A percentile compares a stretch with the other conserved stretches of the same genome.
phyloP scores from a whole-genome alignment of 495 filamentous ascomycete genomes.

The Clavariopsis aquatica region DNA sequence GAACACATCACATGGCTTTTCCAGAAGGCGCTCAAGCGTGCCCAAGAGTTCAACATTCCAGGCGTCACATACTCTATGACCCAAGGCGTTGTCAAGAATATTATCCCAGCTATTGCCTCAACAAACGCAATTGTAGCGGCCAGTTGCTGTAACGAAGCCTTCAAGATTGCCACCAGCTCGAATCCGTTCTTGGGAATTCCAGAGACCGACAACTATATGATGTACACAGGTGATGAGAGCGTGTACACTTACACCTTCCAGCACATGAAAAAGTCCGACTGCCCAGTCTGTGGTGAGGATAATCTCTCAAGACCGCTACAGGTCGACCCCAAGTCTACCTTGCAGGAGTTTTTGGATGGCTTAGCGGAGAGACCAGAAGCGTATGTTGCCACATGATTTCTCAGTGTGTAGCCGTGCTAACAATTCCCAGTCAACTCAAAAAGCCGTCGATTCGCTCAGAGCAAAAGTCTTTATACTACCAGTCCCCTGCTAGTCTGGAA shows the following conservation, averaged over 20 bases:
- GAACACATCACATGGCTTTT: constrained; percentile 98
- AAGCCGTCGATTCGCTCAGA: constrained; percentile 85
- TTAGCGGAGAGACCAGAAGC: constrained; percentile 81
- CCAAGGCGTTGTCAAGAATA: constrained; percentile 98
- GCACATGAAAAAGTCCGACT: constrained; percentile 87
- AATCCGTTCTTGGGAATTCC: constrained; percentile 68
- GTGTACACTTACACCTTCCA: constrained; percentile 97
- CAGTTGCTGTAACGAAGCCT: constrained; percentile 90
- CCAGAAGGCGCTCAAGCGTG: constrained; percentile 76
- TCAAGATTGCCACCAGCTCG: constrained; percentile 84
- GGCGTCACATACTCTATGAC: constrained; percentile 97
- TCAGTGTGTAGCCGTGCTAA: constrained; percentile 56
- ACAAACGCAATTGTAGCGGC: constrained; percentile 98
- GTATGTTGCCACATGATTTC: constrained; percentile 24
- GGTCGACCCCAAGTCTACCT: constrained; percentile 69
- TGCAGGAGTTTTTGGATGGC: constrained; percentile 83
- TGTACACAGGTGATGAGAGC: constrained; percentile 94
- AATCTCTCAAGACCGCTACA: constrained; percentile 65
- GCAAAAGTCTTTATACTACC: constrained; percentile 84
- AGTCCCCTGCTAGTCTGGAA: constrained; percentile 75
- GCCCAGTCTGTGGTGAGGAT: constrained; percentile 83
- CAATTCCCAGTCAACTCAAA: constrained; percentile 52
- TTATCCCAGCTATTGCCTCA: constrained; percentile 97
- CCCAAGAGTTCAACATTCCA: constrained; percentile 83
- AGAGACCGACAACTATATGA: constrained; percentile 85